Conservation (phyloP, 352 stramenopile genomes). For the Phytophthora boehmeriae region DNA sequence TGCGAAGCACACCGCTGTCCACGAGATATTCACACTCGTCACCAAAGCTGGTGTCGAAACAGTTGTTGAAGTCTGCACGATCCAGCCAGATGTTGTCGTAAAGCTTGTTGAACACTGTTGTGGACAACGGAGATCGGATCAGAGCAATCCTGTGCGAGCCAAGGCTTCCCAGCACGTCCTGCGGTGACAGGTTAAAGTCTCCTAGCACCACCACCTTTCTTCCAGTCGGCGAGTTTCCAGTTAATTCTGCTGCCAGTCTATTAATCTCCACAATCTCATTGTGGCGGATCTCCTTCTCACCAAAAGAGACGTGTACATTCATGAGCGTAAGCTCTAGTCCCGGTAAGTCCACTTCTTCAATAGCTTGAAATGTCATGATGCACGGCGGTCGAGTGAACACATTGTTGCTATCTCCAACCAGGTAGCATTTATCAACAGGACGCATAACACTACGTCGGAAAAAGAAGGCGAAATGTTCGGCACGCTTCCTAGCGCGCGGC, state of each 20-base stretch:
- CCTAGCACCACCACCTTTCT: slow-evolving; percentile 57
- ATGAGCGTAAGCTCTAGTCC: slow-evolving; percentile 47
- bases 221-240: slow-evolving; percentile 3
- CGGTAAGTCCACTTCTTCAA: slow-evolving; percentile 8
- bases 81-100: slow-evolving; percentile 78
- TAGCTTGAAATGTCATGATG: slow-evolving; percentile 46
- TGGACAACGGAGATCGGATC: slow-evolving; percentile 53
- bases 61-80: slow-evolving; percentile 15
- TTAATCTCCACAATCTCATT: slow-evolving; percentile 47
- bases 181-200: slow-evolving; percentile 70
- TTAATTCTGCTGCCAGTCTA: slow-evolving; percentile 30
- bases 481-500: slow-evolving; percentile 29
- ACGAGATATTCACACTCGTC: slow-evolving; percentile 16
- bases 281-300: slow-evolving; percentile 27
- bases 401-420: slow-evolving; percentile 15
- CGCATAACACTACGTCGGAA: slow-evolving; percentile 44
- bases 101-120: slow-evolving; percentile 61
- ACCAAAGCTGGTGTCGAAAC: not conserved
- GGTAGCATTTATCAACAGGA: slow-evolving; percentile 30
- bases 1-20: slow-evolving; percentile 57
- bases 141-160: slow-evolving; percentile 39
- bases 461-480: slow-evolving; percentile 63
- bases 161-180: slow-evolving; percentile 41
- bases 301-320: slow-evolving; percentile 62
- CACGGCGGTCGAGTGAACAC: slow-evolving; percentile 48